Evolutionary conservation across 768 basidiomycete genomes (phyloP).

Genomic region (Lepiota brunneoincarnata): DNA sequence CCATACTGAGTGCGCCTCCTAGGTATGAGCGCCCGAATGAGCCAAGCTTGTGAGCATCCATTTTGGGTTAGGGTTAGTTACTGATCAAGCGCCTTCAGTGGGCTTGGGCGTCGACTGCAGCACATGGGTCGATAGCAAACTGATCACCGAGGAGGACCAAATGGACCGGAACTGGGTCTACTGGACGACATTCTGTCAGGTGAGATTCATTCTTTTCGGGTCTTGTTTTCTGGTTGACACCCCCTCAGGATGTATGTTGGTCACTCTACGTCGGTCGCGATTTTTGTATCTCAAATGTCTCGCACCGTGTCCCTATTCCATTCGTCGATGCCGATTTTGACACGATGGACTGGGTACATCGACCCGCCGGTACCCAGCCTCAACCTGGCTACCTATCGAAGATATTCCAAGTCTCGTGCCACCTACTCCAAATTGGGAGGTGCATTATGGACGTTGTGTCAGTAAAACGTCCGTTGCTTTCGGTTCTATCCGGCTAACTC

Average conservation of each 20-base stretch:
- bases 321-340: slow-evolving; percentile 50
- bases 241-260: slow-evolving; percentile 58
- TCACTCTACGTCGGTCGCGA: slow-evolving; percentile 65
- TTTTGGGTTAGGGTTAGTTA: not conserved
- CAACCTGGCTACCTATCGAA: slow-evolving; percentile 43
- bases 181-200: slow-evolving; percentile 59
- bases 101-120: slow-evolving; percentile 57
- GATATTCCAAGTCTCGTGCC: slow-evolving; percentile 47
- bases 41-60: slow-evolving; percentile 52
- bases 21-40: slow-evolving; percentile 60
- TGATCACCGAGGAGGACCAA: slow-evolving; percentile 50
- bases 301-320: slow-evolving; percentile 41
- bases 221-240: not conserved
- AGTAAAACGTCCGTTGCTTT: slow-evolving; percentile 17
- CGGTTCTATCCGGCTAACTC: not conserved
- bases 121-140: slow-evolving; percentile 50
- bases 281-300: slow-evolving; percentile 39
- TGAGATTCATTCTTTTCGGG: slow-evolving; percentile 13
- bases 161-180: slow-evolving; percentile 59
- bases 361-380: slow-evolving; percentile 33
- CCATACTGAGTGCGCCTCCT: slow-evolving; percentile 6
- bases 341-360: slow-evolving; percentile 42
- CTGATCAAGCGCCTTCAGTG: slow-evolving; percentile 31
- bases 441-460: slow-evolving; percentile 57
- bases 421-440: slow-evolving; percentile 46